A percentile compares a stretch with the other conserved stretches of the same genome.
Conservation (phyloP, 2,329 filamentous ascomycete species). For the Arthrobotrys iridis region DNA sequence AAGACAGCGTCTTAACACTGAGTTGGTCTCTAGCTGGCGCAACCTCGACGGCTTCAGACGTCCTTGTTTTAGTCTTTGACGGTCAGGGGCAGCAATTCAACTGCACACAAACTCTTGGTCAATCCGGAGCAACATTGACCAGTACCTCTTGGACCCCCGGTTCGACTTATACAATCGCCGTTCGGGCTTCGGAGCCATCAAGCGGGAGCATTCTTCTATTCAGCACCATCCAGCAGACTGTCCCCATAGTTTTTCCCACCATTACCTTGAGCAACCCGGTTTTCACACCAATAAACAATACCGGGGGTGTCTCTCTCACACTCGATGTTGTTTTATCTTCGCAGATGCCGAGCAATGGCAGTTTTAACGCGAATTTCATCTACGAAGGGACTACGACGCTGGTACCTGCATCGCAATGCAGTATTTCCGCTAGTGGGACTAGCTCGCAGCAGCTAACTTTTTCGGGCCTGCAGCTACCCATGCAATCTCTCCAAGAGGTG, state of each 20-base stretch:
- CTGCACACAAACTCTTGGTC: background rate
- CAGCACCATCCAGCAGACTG: background rate
- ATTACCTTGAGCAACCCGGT: background rate
- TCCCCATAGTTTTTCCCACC: conserved; percentile 1
- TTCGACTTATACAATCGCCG: background rate
- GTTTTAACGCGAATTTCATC: background rate
- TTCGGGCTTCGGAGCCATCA: background rate
- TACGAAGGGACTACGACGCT: background rate
- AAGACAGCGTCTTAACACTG: background rate
- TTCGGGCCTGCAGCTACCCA: background rate
- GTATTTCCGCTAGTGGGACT: background rate
- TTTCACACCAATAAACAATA: background rate
- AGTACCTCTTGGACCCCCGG: background rate
- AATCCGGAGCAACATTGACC: background rate
- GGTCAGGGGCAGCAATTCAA: background rate
- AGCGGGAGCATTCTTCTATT: background rate
- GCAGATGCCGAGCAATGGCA: background rate
- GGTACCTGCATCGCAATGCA: background rate
- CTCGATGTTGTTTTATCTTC: background rate
- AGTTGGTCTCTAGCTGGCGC: background rate
- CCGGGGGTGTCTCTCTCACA: background rate
- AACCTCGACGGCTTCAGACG: background rate
- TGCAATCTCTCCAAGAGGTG: background rate
- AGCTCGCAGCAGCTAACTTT: background rate
- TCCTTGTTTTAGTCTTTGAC: background rate